Conservation (phyloP, 129 eudicot genomes). For the Helianthus annuus region DNA sequence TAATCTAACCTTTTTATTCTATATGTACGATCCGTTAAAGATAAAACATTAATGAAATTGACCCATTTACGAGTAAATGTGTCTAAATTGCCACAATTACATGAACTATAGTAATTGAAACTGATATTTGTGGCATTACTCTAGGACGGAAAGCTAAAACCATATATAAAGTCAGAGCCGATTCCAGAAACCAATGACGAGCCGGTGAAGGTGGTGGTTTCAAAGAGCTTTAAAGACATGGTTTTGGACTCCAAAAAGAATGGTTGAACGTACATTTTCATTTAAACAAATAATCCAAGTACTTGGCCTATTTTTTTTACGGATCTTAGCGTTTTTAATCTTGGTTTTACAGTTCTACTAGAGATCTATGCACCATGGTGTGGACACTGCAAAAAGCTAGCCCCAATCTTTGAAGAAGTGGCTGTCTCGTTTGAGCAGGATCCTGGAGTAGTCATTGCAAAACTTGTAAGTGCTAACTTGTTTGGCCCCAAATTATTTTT, state of each 20-base stretch:
- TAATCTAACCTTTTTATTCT: background rate
- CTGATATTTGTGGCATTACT: background rate
- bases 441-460: constrained; percentile 67
- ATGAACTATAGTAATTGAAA: background rate
- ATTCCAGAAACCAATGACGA: constrained; percentile 73
- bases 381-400: constrained; percentile 88
- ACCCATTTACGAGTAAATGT: background rate
- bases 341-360: constrained; percentile 57
- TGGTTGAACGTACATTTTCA: constrained; percentile 6
- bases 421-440: constrained; percentile 70
- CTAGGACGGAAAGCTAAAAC: constrained; percentile 74
- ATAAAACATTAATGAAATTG: background rate
- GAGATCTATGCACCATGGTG: constrained; percentile 98
- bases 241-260: constrained; percentile 81
- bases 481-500: background rate
- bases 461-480: constrained; percentile 55
- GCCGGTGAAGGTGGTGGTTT: constrained; percentile 90
- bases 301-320: background rate
- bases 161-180: constrained; percentile 73
- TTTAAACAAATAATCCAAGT: background rate
- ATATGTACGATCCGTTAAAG: background rate
- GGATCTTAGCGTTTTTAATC: background rate
- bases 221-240: constrained; percentile 64
- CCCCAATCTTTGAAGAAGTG: constrained; percentile 91
- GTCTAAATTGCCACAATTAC: background rate